Percentiles rank a stretch among this genome's conserved stretches.
phyloP scores from a whole-genome alignment of 2,329 filamentous ascomycete species.

The Clonostachys solani region DNA sequence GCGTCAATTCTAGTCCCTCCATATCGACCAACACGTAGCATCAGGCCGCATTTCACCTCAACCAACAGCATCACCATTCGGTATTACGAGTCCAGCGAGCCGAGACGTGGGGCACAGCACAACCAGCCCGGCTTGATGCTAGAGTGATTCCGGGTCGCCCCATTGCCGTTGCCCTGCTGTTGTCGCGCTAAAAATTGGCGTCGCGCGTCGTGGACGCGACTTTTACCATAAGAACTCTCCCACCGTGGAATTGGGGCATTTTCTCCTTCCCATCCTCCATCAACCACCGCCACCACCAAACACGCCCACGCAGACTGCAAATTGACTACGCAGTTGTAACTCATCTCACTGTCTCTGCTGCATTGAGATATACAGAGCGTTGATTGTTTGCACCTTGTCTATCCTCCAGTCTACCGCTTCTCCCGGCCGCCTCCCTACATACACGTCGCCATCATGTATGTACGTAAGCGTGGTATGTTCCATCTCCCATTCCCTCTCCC shows the following conservation, averaged over 20 bases:
- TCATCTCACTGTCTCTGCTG: no score
- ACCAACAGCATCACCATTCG: neutral
- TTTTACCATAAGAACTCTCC: conserved; percentile 26
- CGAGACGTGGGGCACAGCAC: neutral
- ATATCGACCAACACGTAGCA: no score
- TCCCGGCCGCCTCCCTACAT: conserved; percentile 10
- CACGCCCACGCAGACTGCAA: neutral
- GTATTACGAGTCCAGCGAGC: neutral
- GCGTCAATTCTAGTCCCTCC: no score
- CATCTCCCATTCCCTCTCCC: neutral
- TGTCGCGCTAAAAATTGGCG: conserved; percentile 15
- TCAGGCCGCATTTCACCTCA: neutral
- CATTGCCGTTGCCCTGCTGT: conserved; percentile 9
- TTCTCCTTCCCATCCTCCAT: conserved; percentile 4
- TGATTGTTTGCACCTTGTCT: conserved; percentile 5
- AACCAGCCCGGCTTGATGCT: neutral
- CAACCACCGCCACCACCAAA: conserved; percentile 7
- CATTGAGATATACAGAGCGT: no score
- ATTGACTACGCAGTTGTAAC: no score
- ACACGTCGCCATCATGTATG: conserved; percentile 42
- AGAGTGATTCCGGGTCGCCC: conserved; percentile 11
- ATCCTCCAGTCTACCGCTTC: conserved; percentile 10
- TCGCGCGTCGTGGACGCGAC: conserved; percentile 11
- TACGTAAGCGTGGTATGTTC: conserved; percentile 57
- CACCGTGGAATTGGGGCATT: conserved; percentile 11